Percentiles rank a stretch among this genome's conserved stretches.
These are phyloP conservation scores for Pseudocercospora macadamiae DNA, from an alignment of 2,329 filamentous ascomycete genomes.

Conservation along the genomic window DNA sequence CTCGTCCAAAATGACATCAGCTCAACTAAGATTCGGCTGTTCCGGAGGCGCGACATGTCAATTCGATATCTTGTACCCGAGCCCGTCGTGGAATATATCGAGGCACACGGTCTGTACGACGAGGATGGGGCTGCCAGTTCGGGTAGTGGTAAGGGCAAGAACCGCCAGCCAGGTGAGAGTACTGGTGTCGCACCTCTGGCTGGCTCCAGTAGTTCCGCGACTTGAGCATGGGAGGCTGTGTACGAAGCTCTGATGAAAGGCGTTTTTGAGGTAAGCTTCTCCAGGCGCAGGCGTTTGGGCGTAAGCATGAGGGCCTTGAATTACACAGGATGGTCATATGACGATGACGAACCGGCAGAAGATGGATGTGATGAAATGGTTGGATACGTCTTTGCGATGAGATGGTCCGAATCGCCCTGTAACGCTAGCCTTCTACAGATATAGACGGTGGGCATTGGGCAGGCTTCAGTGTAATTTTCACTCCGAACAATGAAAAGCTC, in stretches of 20 bases:
- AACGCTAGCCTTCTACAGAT: background rate
- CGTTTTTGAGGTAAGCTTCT: background rate
- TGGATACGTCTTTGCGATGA: background rate
- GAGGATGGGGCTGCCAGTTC: conserved; percentile 39
- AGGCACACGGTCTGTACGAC: conserved; percentile 41
- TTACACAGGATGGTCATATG: background rate
- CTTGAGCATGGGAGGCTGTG: background rate
- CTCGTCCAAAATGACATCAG: conserved; percentile 85
- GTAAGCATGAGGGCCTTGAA: background rate
- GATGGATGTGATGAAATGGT: background rate
- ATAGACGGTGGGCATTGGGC: background rate
- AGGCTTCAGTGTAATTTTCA: background rate
- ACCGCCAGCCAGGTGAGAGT: conserved; percentile 37
- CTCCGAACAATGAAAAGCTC: background rate
- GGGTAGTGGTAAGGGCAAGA: conserved; percentile 35
- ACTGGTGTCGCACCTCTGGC: conserved; percentile 24
- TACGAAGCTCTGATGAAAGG: background rate
- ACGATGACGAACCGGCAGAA: background rate
- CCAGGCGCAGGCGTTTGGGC: conserved; percentile 8
- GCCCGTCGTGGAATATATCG: conserved; percentile 65
- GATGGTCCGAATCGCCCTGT: background rate
- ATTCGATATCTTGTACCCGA: conserved; percentile 76
- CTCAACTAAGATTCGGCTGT: conserved; percentile 79
- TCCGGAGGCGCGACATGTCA: conserved; percentile 78
- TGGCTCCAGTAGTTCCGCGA: conserved; percentile 2